These are phyloP conservation scores for Talaromyces ruber DNA, from an alignment of 495 filamentous ascomycete genomes.

Conservation along the genomic window DNA sequence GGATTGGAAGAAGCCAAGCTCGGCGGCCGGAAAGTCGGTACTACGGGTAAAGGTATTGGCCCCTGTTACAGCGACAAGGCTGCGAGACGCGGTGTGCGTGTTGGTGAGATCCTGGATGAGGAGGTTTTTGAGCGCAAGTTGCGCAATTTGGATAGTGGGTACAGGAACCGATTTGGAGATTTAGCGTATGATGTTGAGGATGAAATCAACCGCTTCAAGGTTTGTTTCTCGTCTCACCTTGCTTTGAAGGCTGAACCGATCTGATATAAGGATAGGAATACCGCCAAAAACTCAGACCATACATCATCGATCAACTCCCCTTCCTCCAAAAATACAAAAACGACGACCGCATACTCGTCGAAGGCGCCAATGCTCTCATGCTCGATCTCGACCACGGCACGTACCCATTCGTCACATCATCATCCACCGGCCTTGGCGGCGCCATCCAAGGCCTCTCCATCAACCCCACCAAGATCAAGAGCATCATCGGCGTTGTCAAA, in stretches of 20 bases:
- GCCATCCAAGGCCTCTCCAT: slow-evolving; percentile 62
- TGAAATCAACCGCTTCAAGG: slow-evolving; percentile 63
- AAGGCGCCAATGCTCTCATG: slow-evolving; percentile 86
- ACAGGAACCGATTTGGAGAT: slow-evolving; percentile 67
- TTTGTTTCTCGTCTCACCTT: slow-evolving; percentile 8
- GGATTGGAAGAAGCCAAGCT: slow-evolving; percentile 73
- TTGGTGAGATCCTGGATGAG: slow-evolving; percentile 70
- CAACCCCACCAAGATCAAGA: slow-evolving; percentile 38
- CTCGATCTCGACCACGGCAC: slow-evolving; percentile 70
- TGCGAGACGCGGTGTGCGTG: slow-evolving; percentile 60
- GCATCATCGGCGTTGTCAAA: slow-evolving; percentile 80
- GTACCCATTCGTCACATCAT: slow-evolving; percentile 81
- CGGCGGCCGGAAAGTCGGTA: slow-evolving; percentile 53
- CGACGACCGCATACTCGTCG: slow-evolving; percentile 63
- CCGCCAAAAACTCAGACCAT: slow-evolving; percentile 56
- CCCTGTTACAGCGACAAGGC: slow-evolving; percentile 81
- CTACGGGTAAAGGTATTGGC: slow-evolving; percentile 60
- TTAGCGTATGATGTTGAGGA: slow-evolving; percentile 73
- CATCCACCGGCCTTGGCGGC: slow-evolving; percentile 67
- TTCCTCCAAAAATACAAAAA: slow-evolving; percentile 41
- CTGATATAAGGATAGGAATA: slow-evolving; percentile 39
- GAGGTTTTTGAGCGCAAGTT: slow-evolving; percentile 66
- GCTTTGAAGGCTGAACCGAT: background rate
- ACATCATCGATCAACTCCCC: slow-evolving; percentile 55
- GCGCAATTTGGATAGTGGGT: slow-evolving; percentile 53